Base-by-base conservation (phyloP, 2,329 filamentous ascomycete species). In the Aureobasidium sp. region DNA sequence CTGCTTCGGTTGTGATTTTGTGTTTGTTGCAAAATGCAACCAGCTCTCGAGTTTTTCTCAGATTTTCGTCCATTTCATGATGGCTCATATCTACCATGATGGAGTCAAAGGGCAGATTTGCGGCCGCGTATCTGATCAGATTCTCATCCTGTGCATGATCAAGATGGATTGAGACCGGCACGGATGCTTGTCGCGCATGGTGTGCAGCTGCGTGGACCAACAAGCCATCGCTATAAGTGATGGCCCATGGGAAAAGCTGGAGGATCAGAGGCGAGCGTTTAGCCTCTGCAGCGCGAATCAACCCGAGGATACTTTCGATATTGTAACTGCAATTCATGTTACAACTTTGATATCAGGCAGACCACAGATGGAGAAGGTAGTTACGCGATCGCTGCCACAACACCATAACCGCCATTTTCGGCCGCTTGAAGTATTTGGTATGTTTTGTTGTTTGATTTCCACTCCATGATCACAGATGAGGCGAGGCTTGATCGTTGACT, bases 211-310 rank as follows among this genome's bases (percentile, higher is more conserved):
- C 63, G 27, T 63, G 63, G 11, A 70, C 63, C 15, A 70, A 63
- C 1, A 69, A 66, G 41, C 66, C 67, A 52, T 69, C 63, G 37
- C 64, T 63, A 55, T 65, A 68, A 30, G 63, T 65, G 44, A 69
- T 69, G 7, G 67, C 67, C 68, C 68, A 69, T 0, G 69, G 69
- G 61, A 69, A 70, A 21, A 70, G 60, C 54, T 68, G 67, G 32
- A 69, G 55, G 9, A 68, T 68, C 9, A 68, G 57, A 13, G 69
- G 68, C 2, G 69, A 69, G 15, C 63, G 50, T 21, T 64, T 65
- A 9, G 61, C 61, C 21, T 70, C 68, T 34, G 68, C 69, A 6
- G 67, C 68, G 30, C 65, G 32, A 15, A 69, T 62, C 10, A 66
- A 53, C 16, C 64, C 68, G 45, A 70, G 59, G 48, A 70, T 68